Evolutionary conservation across 139 green algal species (phyloP), one percentile per base, ranked within the genome.

Genomic region (Chlamydomonas sphaeroides): DNA sequence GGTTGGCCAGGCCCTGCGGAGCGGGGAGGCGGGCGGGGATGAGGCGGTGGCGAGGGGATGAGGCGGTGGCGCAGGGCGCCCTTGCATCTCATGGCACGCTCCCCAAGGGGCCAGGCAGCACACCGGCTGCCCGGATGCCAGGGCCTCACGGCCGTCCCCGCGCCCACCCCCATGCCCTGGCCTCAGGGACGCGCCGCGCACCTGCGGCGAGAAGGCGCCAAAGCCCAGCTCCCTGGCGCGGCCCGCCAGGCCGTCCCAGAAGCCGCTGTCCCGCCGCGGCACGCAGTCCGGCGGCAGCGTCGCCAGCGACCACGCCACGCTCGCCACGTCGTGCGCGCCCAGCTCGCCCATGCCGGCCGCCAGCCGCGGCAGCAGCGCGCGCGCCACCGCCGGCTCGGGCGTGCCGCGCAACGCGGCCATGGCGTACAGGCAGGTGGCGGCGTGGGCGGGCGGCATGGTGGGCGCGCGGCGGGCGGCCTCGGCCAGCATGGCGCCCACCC

Each of bases 1-100:
- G 57, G 48, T 90, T 88, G 33, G 65, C 69, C 11, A 90, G n/a
- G 26, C 86, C 83, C 65, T 80, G 56, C 35, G 80, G 70, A 2
- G 39, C 26, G 68, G 36, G 28, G 45, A 23, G 3, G 38, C 72
- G 36, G 68, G 30, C 56, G 72, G 56, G 56, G 56, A 79, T 26
- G 39, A 39, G 56, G 57, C 56, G 57, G 57, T 68, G 56, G 72
- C 56, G 56, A 79, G n/a, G n/a, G n/a, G n/a, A n/a, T n/a, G n/a
- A n/a, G n/a, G n/a, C n/a, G n/a, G n/a, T n/a, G n/a, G n/a, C n/a
- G n/a, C n/a, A n/a, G n/a, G n/a, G n/a, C n/a, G n/a, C n/a, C n/a
- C n/a, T n/a, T n/a, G n/a, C n/a, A n/a, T n/a, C n/a, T n/a, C n/a
- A n/a, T n/a, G n/a, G n/a, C n/a, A n/a, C n/a, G n/a, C n/a, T n/a